Base-by-base conservation (phyloP, 176 grass and related monocot genomes). In the Oryza meyeriana region DNA sequence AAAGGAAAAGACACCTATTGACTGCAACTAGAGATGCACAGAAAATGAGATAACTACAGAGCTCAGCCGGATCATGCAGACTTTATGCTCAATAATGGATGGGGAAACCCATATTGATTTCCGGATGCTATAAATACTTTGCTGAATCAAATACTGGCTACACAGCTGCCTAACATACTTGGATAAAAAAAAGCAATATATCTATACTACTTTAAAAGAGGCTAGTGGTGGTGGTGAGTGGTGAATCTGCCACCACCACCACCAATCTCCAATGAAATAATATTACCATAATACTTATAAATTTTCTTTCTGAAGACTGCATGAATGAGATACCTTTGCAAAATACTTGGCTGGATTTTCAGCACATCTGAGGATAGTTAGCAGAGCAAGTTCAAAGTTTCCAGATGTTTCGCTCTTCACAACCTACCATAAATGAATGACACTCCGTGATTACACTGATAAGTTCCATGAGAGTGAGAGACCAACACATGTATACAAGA, bases 341-440 rank as follows among this genome's bases (percentile, higher is more conserved):
- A 99, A 99, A 90, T 88, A 99, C 83, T 96, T 99, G 0, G 93
- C 89, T 66, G 91, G 93, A 89, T 78, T 99, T 81, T 99, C 90
- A 31, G 97, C 89, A 38, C 93, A 96, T 76, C 97, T 94, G 36
- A 99, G 84, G 62, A 99, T 99, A 32, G 89, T 89, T 28, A 99
- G 61, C 67, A 99, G 85, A 71, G 91, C 97, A 90, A 87, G 67
- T 86, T 89, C 97, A 88, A 96, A 99, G 85, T 86, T 76, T 87
- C 97, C 93, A 86, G 93, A 99, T 78, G 93, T 99, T 88, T 99
- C 97, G 70, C 75, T 79, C 81, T 99, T 99, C 64, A 99, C 89
- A 85, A 85, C 93, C 93, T 99, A 83, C 42, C 28, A 69, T 59
- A 42, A 59, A 85, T 50, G 75, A 86, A 86, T 5, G 22, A 28